These are phyloP conservation scores for Mycena chlorophos DNA, from an alignment of 768 basidiomycete genomes.

Conservation along the genomic window DNA sequence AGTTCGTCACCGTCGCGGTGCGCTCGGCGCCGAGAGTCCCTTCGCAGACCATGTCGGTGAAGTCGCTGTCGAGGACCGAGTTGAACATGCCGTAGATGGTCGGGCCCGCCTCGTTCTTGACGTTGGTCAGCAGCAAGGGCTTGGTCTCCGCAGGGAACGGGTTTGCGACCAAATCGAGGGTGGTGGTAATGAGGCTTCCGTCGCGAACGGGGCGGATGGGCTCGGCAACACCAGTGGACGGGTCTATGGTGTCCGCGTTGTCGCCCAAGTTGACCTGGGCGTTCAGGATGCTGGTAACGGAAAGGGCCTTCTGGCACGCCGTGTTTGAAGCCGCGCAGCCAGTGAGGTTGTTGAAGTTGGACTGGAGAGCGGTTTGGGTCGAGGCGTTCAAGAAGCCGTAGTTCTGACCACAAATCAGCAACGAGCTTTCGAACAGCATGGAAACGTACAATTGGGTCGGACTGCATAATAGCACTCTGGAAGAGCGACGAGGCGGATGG, in stretches of 20 bases:
- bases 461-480: conserved; percentile 77
- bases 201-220: conserved; percentile 72
- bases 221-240: conserved; percentile 51
- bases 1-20: conserved; percentile 42
- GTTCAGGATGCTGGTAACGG: conserved; percentile 51
- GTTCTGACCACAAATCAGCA: conserved; percentile 43
- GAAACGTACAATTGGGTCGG: conserved; percentile 75
- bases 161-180: conserved; percentile 55
- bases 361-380: conserved; percentile 57
- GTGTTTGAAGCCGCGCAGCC: conserved; percentile 46
- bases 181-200: conserved; percentile 65
- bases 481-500: conserved; percentile 75
- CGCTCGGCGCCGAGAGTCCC: conserved; percentile 49
- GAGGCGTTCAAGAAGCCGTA: conserved; percentile 64
- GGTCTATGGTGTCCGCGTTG: conserved; percentile 46
- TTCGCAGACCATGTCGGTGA: conserved; percentile 41
- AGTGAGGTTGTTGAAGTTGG: conserved; percentile 48
- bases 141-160: conserved; percentile 63
- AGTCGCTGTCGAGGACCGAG: conserved; percentile 37
- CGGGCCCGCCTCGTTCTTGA: conserved; percentile 69
- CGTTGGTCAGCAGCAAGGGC: conserved; percentile 70
- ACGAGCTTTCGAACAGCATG: background rate
- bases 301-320: conserved; percentile 52
- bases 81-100: conserved; percentile 52
- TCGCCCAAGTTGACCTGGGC: conserved; percentile 50